Percentiles rank a stretch among this genome's conserved stretches.
Evolutionary conservation across 2,329 filamentous ascomycete species (phyloP).

Genomic region (Colletotrichum graminicola): DNA sequence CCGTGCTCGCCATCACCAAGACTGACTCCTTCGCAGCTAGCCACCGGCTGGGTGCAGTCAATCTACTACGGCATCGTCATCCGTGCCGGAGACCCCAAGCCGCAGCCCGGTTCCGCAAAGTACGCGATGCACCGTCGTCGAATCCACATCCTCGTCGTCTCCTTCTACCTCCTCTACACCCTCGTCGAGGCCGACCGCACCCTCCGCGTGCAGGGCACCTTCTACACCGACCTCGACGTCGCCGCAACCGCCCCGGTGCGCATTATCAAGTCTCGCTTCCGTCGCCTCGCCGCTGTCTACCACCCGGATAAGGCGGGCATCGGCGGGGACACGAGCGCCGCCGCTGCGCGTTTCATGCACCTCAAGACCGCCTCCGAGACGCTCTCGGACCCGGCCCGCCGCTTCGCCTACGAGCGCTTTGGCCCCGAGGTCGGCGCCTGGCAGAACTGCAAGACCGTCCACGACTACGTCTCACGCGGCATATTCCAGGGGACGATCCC

Average conservation of each 20-base stretch:
- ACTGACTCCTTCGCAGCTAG: conserved; percentile 66
- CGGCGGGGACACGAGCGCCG: conserved; percentile 50
- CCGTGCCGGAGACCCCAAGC: conserved; percentile 87
- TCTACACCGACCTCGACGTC: conserved; percentile 83
- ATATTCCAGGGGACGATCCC: conserved; percentile 67
- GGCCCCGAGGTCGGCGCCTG: conserved; percentile 78
- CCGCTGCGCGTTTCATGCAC: conserved; percentile 75
- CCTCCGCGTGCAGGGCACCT: conserved; percentile 77
- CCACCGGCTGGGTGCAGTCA: conserved; percentile 80
- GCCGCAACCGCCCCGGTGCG: conserved; percentile 71
- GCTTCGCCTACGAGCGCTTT: conserved; percentile 92
- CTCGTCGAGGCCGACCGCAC: conserved; percentile 92
- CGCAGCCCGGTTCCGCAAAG: conserved; percentile 75
- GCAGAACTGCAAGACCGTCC: conserved; percentile 74
- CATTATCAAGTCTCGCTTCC: conserved; percentile 86
- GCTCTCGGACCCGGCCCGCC: conserved; percentile 78
- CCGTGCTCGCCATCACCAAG: not conserved
- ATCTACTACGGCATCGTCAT: conserved; percentile 91
- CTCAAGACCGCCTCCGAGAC: conserved; percentile 88
- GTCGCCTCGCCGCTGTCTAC: conserved; percentile 76
- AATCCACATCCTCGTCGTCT: conserved; percentile 86
- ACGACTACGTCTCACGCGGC: conserved; percentile 79
- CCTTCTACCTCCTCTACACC: conserved; percentile 88
- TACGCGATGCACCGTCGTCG: conserved; percentile 81
- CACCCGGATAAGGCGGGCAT: conserved; percentile 87